phyloP scores from a whole-genome alignment of 352 stramenopile genomes.

The Aphanomyces astaci region DNA sequence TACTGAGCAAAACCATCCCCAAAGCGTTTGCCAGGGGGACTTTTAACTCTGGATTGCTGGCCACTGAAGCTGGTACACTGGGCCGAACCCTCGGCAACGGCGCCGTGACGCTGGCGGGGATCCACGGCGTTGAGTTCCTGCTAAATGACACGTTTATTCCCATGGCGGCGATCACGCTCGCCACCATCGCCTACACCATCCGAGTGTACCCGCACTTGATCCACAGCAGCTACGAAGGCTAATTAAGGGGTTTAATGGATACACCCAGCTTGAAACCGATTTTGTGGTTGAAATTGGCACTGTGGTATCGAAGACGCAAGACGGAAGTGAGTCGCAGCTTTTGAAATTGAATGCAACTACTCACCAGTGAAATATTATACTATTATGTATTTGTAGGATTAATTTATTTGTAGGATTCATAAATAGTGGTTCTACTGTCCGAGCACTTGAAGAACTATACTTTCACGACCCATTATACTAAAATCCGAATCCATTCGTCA shows the following conservation, averaged over 20 bases:
- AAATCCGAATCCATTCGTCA: too few relatives aligned
- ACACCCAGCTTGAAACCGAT: not conserved
- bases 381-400: too few relatives aligned
- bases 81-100: constrained; percentile 81
- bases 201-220: constrained; percentile 39
- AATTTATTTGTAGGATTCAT: too few relatives aligned
- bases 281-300: too few relatives aligned
- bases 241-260: not conserved
- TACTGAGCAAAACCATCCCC: constrained; percentile 91
- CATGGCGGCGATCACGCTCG: constrained; percentile 42
- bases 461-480: too few relatives aligned
- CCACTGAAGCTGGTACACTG: constrained; percentile 88
- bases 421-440: too few relatives aligned
- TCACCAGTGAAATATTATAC: too few relatives aligned
- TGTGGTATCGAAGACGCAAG: too few relatives aligned
- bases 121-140: constrained; percentile 74
- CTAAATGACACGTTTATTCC: constrained; percentile 79
- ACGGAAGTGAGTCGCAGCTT: too few relatives aligned
- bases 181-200: constrained; percentile 62
- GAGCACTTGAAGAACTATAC: too few relatives aligned
- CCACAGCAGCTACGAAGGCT: constrained; percentile 20
- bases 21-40: constrained; percentile 88
- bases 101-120: constrained; percentile 70
- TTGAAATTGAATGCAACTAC: too few relatives aligned
- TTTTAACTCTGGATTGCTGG: constrained; percentile 92